Evolutionary conservation across 805 yeast genomes (phyloP), one percentile per base, ranked within the genome.

Genomic region (Starmerella potacharoeniae): DNA sequence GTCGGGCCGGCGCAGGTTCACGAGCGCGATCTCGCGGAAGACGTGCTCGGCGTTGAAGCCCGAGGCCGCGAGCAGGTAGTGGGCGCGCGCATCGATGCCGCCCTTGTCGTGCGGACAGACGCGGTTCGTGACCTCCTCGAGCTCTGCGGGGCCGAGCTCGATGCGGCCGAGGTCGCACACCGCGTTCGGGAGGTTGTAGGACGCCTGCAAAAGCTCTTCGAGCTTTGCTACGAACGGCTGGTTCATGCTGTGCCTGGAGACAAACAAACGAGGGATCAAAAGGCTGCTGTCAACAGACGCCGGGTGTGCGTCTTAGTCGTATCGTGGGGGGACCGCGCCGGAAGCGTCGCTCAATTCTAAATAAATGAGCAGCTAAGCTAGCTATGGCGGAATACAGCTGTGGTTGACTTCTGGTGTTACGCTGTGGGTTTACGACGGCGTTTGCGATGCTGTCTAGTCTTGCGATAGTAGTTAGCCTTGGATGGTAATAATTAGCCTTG

Each of bases 31-130:
- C 61, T 77, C 68, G 68, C 71, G 56, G 60, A 86, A 89, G 41
- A 90, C 81, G 55, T 87, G 93, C 62, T 87, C 95, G 51, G 91
- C 83, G 43, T 86, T 81, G 52, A 89, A 78, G 1, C 97, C 97
- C 64, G 91, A 84, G 1, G 90, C 86, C 6, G 96, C 96, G 45
- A 91, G 73, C 41, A 93, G 72, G 67, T 93, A 93, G 66, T 93
- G 97, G 52, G 75, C 75, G 52, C 70, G 71, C 13, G 75, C 72
- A 52, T 70, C 72, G 45, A 69, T 67, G 34, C 68, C 65, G 13
- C 60, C 1, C 86, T 93, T 30, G 43, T 63, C 55, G 49, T 50
- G 56, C 40, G 45, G 52, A 49, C 39, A 44, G 66, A 63, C 17
- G 66, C 65, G 39, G 73, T 76, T 17, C 65, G 64, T 40, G 81